Evolutionary conservation across 208 protist species (phyloP), one percentile per base, ranked within the genome.

Genomic region (Leptomonas pyrrhocoris): DNA sequence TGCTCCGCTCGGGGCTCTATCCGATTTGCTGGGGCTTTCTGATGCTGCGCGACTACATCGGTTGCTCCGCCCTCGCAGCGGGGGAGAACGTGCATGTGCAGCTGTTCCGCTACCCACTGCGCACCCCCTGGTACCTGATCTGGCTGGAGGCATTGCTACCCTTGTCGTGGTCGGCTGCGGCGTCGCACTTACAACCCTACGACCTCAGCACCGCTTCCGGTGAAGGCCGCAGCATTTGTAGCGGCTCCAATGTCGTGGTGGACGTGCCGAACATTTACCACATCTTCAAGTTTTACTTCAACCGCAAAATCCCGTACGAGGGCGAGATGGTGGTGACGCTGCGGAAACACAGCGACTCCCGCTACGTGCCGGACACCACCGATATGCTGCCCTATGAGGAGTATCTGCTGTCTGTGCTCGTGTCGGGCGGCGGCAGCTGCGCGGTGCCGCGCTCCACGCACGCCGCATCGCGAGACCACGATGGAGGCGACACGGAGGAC

Each of bases 21-120:
- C 89, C 80, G 21, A 83, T 94, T 42, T 88, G 84, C 72, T 96
- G 92, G 92, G 92, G 86, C 13, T 96, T 84, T 74, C 60, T 84
- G 64, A 86, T 86, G 65, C 68, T 96, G 16, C 74, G 82, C 57
- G 86, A 90, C 59, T 67, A 67, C 34, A 59, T 76, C 53, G 89
- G 88, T 8, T 48, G 68, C 38, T 73, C 70, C 8, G 81, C 81
- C 56, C 58, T 83, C 15, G 48, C 54, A 16, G 18, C 34, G 9
- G 50, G 56, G 6, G 60, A 78, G 23, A 77, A 74, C 36, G 48
- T 90, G n/a, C 73, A 93, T 60, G 21, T 95, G 31, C 86, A 95
- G 58, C 78, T 95, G 73, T 95, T 84, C 66, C 90, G 78, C 55
- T 95, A 84, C 66, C 90, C 90, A 0, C 62, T 73, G 43, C 79